Base-by-base conservation (phyloP, 768 basidiomycete genomes). In the Ramaria sp. region DNA sequence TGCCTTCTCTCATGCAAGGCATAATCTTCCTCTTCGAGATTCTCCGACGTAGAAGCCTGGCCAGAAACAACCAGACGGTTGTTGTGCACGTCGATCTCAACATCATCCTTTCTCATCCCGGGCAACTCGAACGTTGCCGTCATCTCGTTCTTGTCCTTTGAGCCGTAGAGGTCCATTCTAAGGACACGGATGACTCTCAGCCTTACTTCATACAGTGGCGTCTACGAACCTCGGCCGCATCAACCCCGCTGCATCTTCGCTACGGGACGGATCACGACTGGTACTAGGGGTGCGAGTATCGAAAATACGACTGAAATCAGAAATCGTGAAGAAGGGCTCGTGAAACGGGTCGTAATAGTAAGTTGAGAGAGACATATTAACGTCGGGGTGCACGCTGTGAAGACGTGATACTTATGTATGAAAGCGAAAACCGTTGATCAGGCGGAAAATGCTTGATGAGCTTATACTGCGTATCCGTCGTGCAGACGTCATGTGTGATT, bases 111-210 rank as follows among this genome's bases (percentile, higher is more conserved):
- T 53, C 71, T 75, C 53, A 81, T 63, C 9, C 81, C 79, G 4
- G 81, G 80, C 1, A 80, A 66, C 61, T 82, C 82, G 56, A 83
- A 78, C 6, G 73, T 73, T 10, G 78, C 79, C 1, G 75, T 78
- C 27, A 80, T 73, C 19, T 61, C 57, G 59, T 75, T 74, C n/a
- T 63, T 62, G 1, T 72, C 69, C 15, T 69, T 60, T 51, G 74
- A 69, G 62, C 79, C 77, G 52, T 75, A 69, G 1, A 82, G 54
- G 60, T 82, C 73, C 70, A 81, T 62, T 20, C 56, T 58, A 43
- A 10, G 19, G 5, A 38, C 33, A 27, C 5, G 27, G 7, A 53
- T 24, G 34, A 33, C 34, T 33, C 31, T 10, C 22, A 7, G 19
- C 9, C 6, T 19, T 17, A 24, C 5, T 30, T 13, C 31, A 6